A percentile compares a stretch with the other conserved stretches of the same genome.
Evolutionary conservation across 176 grass and related monocot genomes (phyloP).

Genomic region (Eleusine coracana): DNA sequence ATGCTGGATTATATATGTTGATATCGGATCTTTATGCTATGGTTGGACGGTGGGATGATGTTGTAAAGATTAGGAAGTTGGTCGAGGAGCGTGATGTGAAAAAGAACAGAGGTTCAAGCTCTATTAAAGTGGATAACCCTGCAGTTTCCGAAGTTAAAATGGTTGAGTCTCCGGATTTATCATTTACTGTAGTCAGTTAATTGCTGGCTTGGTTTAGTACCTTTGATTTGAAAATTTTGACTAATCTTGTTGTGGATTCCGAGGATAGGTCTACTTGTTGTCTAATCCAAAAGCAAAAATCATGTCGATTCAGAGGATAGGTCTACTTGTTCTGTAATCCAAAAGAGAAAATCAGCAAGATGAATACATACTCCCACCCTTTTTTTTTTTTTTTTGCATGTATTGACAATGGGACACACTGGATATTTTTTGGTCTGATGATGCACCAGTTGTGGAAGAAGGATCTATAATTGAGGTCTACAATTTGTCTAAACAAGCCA

Average conservation of each 20-base stretch:
- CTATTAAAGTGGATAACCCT: conserved; percentile 21
- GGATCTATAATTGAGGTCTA: neutral
- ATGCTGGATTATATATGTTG: conserved; percentile 47
- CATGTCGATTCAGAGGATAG: no score
- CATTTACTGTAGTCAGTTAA: conserved; percentile 36
- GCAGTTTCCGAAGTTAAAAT: no score
- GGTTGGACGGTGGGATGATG: conserved; percentile 49
- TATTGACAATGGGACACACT: neutral
- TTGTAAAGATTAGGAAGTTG: conserved; percentile 55
- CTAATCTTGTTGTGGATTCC: no score
- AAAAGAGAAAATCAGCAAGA: neutral
- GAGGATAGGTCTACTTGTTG: no score
- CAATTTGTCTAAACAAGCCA: neutral
- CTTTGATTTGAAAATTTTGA: conserved; percentile 13
- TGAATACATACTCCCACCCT: neutral
- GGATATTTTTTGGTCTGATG: neutral
- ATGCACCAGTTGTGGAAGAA: conserved; percentile 13
- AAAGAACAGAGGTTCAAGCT: conserved; percentile 50
- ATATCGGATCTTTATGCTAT: conserved; percentile 62
- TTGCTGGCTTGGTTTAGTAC: neutral
- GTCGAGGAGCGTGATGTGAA: conserved; percentile 40
- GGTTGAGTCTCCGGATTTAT: neutral
- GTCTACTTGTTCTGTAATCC: neutral
- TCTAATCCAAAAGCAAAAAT: no score
- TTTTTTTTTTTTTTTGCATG: neutral